Evolutionary conservation across 208 protist species (phyloP), one percentile per base, ranked within the genome.

Genomic region (Acanthamoeba royreba): DNA sequence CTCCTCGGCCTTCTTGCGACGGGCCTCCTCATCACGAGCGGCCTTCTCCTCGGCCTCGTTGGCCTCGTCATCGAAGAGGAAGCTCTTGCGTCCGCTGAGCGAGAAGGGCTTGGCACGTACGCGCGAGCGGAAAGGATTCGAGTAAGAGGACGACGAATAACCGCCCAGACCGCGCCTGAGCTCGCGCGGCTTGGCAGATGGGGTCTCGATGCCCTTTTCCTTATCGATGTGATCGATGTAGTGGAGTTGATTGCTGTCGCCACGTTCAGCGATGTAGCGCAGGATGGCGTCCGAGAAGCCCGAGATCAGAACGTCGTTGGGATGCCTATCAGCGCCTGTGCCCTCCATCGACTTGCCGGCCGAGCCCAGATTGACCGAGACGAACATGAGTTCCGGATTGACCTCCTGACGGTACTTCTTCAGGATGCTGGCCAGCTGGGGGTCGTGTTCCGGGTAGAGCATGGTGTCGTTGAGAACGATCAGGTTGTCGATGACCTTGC

Each of bases 281-380:
- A 99, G 92, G 63, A 99, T 98, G 40, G 96, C 90, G 38, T 99
- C 98, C 89, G 95, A 98, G 94, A 98, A 99, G 42, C 98, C 98
- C 2, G 95, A 97, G 47, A 99, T 79, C 4, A 98, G 93, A 15
- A 99, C 93, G 89, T 99, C 98, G 79, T 99, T 98, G 93, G 94
- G 96, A 83, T 99, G 98, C 28, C 93, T 79, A 22, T 13, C 49
- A 19, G 40, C 33, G 35, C 74, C 25, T 2, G 25, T 31, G 19
- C 72, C 35, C 0, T 40, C 25, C 11, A 46, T 8, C 8, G 31
- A 1, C 13, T 9, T 22, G 25, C 33, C 40, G 5, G 8, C 19
- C 33, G 28, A 40, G 55, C 52, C 33, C 69, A 94, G 92, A 77
- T 98, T 97, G 35, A 99, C 96, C 28, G 85, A 95, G 4, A 99